Evolutionary conservation across 176 grass and related monocot species (phyloP), one percentile per base, ranked within the genome.

Genomic region (Pontederia paniculata): DNA sequence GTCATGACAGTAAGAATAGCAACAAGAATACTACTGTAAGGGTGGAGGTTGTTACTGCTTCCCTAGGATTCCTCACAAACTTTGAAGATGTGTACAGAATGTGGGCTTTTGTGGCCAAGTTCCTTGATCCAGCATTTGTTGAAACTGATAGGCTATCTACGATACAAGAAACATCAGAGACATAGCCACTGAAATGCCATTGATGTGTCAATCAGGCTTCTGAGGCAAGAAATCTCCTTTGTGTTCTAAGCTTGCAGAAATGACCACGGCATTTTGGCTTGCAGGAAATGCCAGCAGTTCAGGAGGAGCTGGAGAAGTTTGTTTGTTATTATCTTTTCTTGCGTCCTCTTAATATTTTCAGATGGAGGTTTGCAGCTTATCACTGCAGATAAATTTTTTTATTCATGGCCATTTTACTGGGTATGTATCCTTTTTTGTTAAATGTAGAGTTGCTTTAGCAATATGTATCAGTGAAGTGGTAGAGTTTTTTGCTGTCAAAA

Each of bases 11-110:
- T 44, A 73, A 83, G 80, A 88, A 83, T 70, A 80, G 46, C 57
- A 85, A 60, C 21, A 78, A 86, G 57, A 84, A 80, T 60, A 69
- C 64, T 72, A 70, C 68, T 16, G 20, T 84, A 19, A 67, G 77
- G 53, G 80, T 82, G 44, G 93, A 98, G 80, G 93, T 91, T 11
- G 72, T 91, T 37, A 98, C 93, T 22, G 93, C 86, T 58, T 98
- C 93, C 22, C 83, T 98, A 77, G 93, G 93, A 17, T 98, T 91
- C 65, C 83, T 98, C 57, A 91, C 93, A 66, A 91, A 91, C 82
- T 98, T 91, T 61, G 86, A 88, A 52, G 93, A 98, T 80, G 93
- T 91, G 45, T 98, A 98, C 74, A 88, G 54, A 58, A 63, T 91
- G 62, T 98, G 93, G 93, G 83, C 77, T 63, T 98, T 98, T 65